phyloP scores from a whole-genome alignment of 2,329 filamentous ascomycete genomes.

The Cladosporium sp. region DNA sequence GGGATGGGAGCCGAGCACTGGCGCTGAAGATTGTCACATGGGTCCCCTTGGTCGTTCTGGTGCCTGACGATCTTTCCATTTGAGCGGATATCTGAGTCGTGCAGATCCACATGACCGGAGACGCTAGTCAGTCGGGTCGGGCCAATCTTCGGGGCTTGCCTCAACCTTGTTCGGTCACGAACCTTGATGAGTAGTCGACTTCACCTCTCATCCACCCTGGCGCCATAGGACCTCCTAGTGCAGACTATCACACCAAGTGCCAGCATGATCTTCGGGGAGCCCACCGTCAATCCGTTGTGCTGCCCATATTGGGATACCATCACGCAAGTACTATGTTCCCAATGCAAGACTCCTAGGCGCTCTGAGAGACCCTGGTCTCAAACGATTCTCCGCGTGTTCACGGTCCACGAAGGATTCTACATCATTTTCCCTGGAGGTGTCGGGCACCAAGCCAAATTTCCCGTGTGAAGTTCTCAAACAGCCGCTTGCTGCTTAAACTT shows the following conservation, averaged over 20 bases:
- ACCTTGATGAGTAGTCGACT: slow-evolving; percentile 1
- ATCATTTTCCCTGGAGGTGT: no score
- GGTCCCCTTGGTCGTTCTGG: background rate
- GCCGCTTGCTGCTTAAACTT: no score
- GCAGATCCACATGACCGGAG: background rate
- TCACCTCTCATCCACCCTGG: background rate
- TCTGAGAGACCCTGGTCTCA: background rate
- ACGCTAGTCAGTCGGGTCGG: background rate
- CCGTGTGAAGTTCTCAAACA: no score
- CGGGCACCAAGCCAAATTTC: no score
- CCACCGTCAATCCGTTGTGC: background rate
- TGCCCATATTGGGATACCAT: background rate
- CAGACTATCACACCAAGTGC: background rate
- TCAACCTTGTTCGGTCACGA: background rate
- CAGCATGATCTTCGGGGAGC: background rate
- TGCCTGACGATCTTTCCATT: background rate
- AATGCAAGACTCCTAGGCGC: no score
- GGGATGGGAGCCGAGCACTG: no score
- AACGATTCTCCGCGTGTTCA: background rate
- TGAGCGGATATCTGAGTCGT: background rate
- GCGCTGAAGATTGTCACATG: background rate
- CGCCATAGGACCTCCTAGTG: background rate
- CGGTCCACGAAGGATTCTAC: background rate
- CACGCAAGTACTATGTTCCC: no score
- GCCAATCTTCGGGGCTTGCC: background rate